Conservation (phyloP, 169 alveolate genomes). For the Besnoitia besnoiti region DNA sequence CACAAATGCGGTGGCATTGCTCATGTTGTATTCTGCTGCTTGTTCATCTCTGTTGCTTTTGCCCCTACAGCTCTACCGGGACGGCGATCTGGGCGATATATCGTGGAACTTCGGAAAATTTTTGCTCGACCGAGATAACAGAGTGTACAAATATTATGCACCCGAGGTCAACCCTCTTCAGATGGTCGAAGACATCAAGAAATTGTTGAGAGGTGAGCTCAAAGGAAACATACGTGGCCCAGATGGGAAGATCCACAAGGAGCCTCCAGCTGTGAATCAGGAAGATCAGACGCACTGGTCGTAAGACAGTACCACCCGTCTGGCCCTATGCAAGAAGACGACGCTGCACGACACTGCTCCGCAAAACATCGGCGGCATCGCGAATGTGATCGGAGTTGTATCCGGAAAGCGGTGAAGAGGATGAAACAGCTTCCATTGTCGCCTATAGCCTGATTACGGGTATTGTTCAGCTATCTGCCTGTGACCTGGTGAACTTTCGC, state of each 20-base stretch:
- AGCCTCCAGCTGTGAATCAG: not conserved
- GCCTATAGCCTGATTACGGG: too few relatives aligned
- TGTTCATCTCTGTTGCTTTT: too few relatives aligned
- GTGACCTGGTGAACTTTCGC: too few relatives aligned
- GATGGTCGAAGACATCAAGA: not conserved
- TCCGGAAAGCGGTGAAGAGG: too few relatives aligned
- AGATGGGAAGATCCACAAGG: not conserved
- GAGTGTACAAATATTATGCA: slow-evolving; percentile 16
- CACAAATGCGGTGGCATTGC: too few relatives aligned
- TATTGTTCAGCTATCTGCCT: too few relatives aligned
- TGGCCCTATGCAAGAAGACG: too few relatives aligned
- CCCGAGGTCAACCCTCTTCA: not conserved
- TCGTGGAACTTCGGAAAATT: slow-evolving; percentile 50
- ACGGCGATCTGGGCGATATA: not conserved
- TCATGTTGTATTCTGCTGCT: too few relatives aligned
- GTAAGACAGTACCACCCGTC: not conserved
- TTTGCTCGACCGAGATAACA: slow-evolving; percentile 32
- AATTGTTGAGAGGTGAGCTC: slow-evolving; percentile 23
- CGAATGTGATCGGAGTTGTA: too few relatives aligned
- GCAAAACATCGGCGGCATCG: too few relatives aligned
- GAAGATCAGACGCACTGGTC: not conserved
- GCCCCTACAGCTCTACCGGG: slow-evolving; percentile 32
- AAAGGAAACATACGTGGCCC: slow-evolving; percentile 7
- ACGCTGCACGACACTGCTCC: too few relatives aligned
- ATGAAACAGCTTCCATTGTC: too few relatives aligned